Percentiles rank a stretch among this genome's conserved stretches.
These are phyloP conservation scores for Phytophthora hybrid DNA, from an alignment of 352 stramenopile species.

Conservation along the genomic window DNA sequence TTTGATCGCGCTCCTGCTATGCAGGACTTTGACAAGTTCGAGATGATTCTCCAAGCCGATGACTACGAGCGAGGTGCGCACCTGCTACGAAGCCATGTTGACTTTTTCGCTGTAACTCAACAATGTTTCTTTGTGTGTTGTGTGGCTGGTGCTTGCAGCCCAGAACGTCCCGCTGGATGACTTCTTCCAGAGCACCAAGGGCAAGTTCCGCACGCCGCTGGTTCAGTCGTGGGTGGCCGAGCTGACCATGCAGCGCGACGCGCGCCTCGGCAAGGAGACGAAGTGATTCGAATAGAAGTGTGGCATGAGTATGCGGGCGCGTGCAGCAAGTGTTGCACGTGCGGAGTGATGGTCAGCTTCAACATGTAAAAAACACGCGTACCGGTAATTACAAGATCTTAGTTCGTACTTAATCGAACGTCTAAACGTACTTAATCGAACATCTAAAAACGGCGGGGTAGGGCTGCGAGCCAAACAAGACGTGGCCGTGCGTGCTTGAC, in stretches of 20 bases:
- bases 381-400: constrained; percentile 27
- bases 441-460: no score
- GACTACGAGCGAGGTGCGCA: constrained; percentile 91
- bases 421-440: not conserved
- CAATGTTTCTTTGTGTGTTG: not conserved
- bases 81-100: not conserved
- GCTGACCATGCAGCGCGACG: constrained; percentile 61
- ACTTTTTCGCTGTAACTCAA: constrained; percentile 1
- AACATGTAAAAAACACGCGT: constrained; percentile 27
- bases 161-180: constrained; percentile 71
- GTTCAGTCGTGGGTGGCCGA: constrained; percentile 83
- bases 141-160: constrained; percentile 32
- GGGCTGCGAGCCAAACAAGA: not conserved
- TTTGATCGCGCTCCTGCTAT: not conserved
- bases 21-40: constrained; percentile 95
- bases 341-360: constrained; percentile 19
- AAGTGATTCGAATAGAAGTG: constrained; percentile 12
- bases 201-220: constrained; percentile 83
- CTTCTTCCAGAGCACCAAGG: constrained; percentile 86
- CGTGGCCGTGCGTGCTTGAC: constrained; percentile 16
- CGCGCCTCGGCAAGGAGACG: constrained; percentile 34
- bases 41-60: constrained; percentile 95
- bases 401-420: not conserved
- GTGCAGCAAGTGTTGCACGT: constrained; percentile 5
- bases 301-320: not conserved